Conservation (phyloP, 2,329 filamentous ascomycete species). For the Bipolaris oryzae region DNA sequence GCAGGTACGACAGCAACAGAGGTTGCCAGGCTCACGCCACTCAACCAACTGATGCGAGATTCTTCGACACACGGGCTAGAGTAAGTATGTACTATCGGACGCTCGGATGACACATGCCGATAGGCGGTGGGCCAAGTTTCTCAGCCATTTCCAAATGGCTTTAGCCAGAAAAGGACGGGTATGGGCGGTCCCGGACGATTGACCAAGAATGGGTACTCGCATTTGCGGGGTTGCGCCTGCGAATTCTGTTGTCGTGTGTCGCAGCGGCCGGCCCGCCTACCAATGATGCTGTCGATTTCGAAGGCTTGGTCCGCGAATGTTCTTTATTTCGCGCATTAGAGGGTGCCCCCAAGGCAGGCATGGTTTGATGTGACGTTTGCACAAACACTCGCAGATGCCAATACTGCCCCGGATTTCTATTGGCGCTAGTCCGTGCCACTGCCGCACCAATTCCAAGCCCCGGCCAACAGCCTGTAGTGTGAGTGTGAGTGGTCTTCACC, state of each 20-base stretch:
- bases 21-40: neutral
- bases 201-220: constrained; percentile 27
- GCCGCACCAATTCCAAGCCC: constrained; percentile 21
- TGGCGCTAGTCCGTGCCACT: constrained; percentile 27
- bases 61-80: constrained; percentile 5
- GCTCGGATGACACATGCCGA: constrained; percentile 20
- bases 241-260: constrained; percentile 4
- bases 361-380: constrained; percentile 8
- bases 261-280: constrained; percentile 5
- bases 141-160: constrained; percentile 17
- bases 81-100: no score
- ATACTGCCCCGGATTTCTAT: constrained; percentile 31
- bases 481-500: no score
- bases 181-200: constrained; percentile 24
- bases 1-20: constrained; percentile 14
- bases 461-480: constrained; percentile 20
- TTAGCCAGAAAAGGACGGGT: constrained; percentile 4
- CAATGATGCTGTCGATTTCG: neutral
- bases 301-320: neutral
- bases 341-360: neutral
- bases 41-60: constrained; percentile 1
- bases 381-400: constrained; percentile 14
- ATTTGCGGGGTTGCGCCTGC: constrained; percentile 23
- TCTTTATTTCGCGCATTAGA: neutral
- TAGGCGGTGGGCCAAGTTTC: constrained; percentile 20